These are phyloP conservation scores for Acacia confusa DNA, from an alignment of 306 rosid species.

Conservation along the genomic window DNA sequence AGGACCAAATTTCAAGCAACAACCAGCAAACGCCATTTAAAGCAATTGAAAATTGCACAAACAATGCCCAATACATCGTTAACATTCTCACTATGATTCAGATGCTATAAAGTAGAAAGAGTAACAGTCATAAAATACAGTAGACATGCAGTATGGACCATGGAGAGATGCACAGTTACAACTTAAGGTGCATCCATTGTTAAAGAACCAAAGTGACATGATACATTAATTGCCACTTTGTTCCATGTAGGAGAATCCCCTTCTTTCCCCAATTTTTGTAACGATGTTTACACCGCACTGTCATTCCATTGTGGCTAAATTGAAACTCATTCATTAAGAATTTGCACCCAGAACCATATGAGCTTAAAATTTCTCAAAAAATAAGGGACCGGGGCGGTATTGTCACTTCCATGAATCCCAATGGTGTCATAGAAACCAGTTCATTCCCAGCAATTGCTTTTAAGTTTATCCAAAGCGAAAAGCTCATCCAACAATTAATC, in stretches of 20 bases:
- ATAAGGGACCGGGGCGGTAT: too few relatives aligned
- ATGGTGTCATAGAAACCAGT: neutral
- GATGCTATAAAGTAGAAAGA: neutral
- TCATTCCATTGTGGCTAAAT: neutral
- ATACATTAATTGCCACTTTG: neutral
- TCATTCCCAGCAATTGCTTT: neutral
- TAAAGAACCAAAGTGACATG: neutral
- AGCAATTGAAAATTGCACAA: neutral
- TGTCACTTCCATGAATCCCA: too few relatives aligned
- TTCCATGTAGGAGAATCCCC: neutral
- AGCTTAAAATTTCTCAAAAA: neutral
- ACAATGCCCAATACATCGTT: neutral
- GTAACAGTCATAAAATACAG: neutral
- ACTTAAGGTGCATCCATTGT: neutral
- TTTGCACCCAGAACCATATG: neutral
- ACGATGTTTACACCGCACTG: neutral
- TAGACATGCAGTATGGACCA: neutral
- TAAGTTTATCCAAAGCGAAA: neutral
- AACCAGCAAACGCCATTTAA: neutral
- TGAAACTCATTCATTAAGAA: neutral
- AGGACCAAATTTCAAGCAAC: slow-evolving; percentile 13
- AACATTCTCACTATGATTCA: neutral
- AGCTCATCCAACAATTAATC: neutral
- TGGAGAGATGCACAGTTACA: neutral
- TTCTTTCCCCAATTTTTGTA: neutral